These are phyloP conservation scores for Pleurozium schreberi DNA, from an alignment of 225 moss, liverwort and hornwort genomes.

Conservation along the genomic window DNA sequence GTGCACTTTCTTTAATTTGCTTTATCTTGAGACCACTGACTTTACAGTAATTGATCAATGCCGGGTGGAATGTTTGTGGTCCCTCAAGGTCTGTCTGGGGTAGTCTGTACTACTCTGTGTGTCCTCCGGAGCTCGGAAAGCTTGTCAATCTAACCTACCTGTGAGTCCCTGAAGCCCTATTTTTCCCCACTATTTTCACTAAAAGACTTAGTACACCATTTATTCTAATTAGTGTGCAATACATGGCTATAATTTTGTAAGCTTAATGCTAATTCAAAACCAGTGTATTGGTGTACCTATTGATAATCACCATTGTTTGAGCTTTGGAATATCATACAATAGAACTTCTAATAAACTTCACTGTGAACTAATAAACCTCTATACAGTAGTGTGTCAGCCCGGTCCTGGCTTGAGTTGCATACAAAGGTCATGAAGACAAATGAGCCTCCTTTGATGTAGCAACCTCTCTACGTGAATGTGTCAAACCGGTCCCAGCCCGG, in stretches of 20 bases:
- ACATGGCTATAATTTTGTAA: too few relatives aligned
- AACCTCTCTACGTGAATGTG: too few relatives aligned
- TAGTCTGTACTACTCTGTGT: not conserved
- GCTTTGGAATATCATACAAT: not conserved
- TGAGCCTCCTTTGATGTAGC: too few relatives aligned
- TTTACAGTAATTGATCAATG: not conserved
- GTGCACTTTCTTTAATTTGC: not conserved
- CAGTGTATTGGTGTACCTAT: not conserved
- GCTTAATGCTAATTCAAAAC: not conserved
- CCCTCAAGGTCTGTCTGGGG: slow-evolving; percentile 20
- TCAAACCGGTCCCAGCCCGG: too few relatives aligned
- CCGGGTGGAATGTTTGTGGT: not conserved
- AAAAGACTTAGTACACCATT: not conserved
- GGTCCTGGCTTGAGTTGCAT: too few relatives aligned
- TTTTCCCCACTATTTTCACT: not conserved
- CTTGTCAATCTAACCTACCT: slow-evolving; percentile 34
- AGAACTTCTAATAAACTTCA: too few relatives aligned
- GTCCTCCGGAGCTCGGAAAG: slow-evolving; percentile 32
- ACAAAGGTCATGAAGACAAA: too few relatives aligned
- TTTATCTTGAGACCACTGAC: not conserved
- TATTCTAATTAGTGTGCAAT: not conserved
- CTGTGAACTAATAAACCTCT: too few relatives aligned
- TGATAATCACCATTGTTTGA: not conserved
- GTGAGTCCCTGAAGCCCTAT: not conserved
- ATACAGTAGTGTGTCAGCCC: too few relatives aligned